Conservation (phyloP, 169 alveolate species). For the Sarcocystis neurona region DNA sequence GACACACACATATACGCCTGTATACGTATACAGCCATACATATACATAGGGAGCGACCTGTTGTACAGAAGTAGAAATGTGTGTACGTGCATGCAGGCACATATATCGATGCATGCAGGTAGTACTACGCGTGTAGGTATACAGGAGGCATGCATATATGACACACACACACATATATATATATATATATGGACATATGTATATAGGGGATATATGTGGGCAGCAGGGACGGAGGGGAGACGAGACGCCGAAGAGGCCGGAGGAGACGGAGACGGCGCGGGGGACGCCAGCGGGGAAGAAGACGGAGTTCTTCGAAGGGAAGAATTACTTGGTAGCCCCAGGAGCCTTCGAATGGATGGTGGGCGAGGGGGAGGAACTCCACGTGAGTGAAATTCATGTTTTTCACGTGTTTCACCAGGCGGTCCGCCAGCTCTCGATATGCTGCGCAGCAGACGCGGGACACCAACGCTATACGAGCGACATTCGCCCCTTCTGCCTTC, state of each 20-base stretch:
- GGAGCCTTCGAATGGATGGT: conserved; percentile 79
- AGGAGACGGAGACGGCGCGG: neutral
- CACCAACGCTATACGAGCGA: too few relatives aligned
- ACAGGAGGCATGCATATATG: too few relatives aligned
- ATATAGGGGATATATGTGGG: neutral
- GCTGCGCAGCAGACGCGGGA: conserved; percentile 38
- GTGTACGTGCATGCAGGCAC: too few relatives aligned
- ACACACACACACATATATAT: too few relatives aligned
- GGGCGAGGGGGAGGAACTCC: conserved; percentile 78
- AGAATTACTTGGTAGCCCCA: conserved; percentile 76
- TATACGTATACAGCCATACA: too few relatives aligned
- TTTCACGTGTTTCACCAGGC: conserved; percentile 72
- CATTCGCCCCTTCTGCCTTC: too few relatives aligned
- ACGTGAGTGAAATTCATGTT: conserved; percentile 76
- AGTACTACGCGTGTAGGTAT: too few relatives aligned
- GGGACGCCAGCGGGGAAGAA: neutral
- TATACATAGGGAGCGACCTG: too few relatives aligned
- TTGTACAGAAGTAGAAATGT: too few relatives aligned
- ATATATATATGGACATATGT: neutral
- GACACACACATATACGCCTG: too few relatives aligned
- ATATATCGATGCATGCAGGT: too few relatives aligned
- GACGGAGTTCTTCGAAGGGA: too few relatives aligned
- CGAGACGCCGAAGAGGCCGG: neutral
- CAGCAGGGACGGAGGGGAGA: neutral
- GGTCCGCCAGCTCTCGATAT: conserved; percentile 75